These are phyloP conservation scores for Hypoxylon sp. DNA, from an alignment of 2,329 filamentous ascomycete species.

Conservation along the genomic window DNA sequence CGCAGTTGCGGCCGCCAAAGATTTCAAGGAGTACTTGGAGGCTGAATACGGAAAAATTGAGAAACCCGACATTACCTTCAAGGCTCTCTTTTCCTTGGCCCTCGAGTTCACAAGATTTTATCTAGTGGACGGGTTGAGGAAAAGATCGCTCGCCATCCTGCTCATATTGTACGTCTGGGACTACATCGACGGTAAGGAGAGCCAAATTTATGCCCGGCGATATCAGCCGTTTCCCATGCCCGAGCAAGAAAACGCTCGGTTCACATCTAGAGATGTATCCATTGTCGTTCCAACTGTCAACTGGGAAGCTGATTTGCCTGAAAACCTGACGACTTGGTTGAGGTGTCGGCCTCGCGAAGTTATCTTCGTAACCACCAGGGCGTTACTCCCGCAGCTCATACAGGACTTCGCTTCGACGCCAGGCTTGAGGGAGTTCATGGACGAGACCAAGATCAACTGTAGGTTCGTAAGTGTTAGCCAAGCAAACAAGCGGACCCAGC, in stretches of 20 bases:
- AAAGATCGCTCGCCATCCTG: background rate
- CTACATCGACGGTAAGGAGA: conserved; percentile 9
- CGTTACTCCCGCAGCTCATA: background rate
- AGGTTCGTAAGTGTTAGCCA: conserved; percentile 21
- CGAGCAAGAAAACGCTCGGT: background rate
- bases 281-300: conserved; percentile 42
- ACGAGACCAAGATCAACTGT: conserved; percentile 13
- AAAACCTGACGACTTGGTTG: conserved; percentile 38
- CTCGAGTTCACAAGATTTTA: background rate
- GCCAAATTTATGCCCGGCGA: background rate
- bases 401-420: conserved; percentile 1
- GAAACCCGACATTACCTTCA: background rate
- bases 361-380: conserved; percentile 41
- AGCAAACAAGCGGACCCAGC: conserved; percentile 42
- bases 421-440: conserved; percentile 7
- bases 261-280: conserved; percentile 36
- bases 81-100: background rate
- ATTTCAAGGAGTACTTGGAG: background rate
- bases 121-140: background rate
- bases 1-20: background rate
- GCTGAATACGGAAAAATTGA: background rate
- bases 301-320: conserved; percentile 32
- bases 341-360: conserved; percentile 37
- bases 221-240: conserved; percentile 34
- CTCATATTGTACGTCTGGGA: conserved; percentile 27